Percentiles rank a stretch among this genome's conserved stretches.
Evolutionary conservation across 768 basidiomycete genomes (phyloP).

Genomic region (Mycena rosella): DNA sequence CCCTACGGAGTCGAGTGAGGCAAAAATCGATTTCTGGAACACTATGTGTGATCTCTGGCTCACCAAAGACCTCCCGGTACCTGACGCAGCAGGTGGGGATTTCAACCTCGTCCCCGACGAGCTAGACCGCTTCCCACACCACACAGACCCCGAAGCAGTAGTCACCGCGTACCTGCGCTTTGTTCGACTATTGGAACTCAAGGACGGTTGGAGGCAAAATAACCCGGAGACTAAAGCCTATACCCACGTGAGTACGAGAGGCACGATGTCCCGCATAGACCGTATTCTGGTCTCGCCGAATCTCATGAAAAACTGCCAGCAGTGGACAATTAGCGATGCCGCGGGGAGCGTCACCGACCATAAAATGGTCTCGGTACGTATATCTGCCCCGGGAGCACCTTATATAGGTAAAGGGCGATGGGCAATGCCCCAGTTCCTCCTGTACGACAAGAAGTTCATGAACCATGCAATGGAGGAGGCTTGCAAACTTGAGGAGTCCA

Average conservation of each 20-base stretch:
- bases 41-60: too few species aligned
- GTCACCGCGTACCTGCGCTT: too few species aligned
- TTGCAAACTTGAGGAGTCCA: neutral
- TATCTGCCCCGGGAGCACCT: neutral
- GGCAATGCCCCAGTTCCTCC: neutral
- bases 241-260: neutral
- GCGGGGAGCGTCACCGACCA: neutral
- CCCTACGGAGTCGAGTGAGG: too few species aligned
- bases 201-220: neutral
- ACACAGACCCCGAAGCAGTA: too few species aligned
- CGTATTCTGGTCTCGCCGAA: neutral
- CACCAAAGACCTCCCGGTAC: too few species aligned
- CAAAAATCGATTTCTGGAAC: too few species aligned
- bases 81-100: too few species aligned
- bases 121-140: too few species aligned
- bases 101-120: too few species aligned
- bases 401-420: neutral
- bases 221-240: neutral
- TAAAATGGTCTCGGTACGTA: neutral
- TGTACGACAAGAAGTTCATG: neutral
- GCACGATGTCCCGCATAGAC: neutral
- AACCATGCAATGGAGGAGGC: neutral
- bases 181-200: neutral
- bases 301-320: neutral
- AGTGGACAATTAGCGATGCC: neutral